phyloP scores from a whole-genome alignment of 2,329 filamentous ascomycete species.

The Rhytidhysteron rufulum region DNA sequence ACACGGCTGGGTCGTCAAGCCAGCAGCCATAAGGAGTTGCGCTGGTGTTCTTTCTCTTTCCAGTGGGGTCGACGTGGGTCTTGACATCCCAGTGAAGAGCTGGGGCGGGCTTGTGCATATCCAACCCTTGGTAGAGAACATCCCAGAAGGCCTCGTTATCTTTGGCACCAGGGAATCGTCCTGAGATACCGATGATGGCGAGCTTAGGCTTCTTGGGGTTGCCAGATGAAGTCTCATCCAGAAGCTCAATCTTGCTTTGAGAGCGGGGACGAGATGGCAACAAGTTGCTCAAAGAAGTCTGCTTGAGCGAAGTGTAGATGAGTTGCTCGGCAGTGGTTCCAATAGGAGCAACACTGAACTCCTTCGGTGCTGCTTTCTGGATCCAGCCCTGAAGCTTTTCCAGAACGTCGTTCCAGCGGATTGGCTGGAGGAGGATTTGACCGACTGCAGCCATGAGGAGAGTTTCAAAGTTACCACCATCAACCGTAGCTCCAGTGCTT shows the following conservation, averaged over 20 bases:
- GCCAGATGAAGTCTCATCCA: too few relatives aligned
- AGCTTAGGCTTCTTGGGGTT: too few relatives aligned
- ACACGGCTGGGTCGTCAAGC: conserved; percentile 19
- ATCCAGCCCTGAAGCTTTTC: too few relatives aligned
- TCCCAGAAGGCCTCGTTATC: conserved; percentile 11
- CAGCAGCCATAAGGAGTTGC: conserved; percentile 20
- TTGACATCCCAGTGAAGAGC: conserved; percentile 3
- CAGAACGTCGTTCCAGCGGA: conserved; percentile 16
- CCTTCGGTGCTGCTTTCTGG: neutral
- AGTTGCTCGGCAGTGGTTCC: conserved; percentile 2
- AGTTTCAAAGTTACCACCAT: conserved; percentile 8
- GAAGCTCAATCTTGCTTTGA: too few relatives aligned
- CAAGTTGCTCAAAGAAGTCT: neutral
- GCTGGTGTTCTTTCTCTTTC: conserved; percentile 13
- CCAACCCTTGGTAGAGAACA: conserved; percentile 21
- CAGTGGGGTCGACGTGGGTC: conserved; percentile 17
- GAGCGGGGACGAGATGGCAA: too few relatives aligned
- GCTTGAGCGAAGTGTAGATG: conserved; percentile 1
- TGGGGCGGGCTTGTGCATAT: conserved; percentile 22
- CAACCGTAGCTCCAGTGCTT: conserved; percentile 38
- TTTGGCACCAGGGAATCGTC: conserved; percentile 10
- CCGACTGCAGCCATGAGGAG: conserved; percentile 8
- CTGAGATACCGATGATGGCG: conserved; percentile 13
- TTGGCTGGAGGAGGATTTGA: conserved; percentile 13
- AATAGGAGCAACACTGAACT: conserved; percentile 3